Evolutionary conservation across 2,329 filamentous ascomycete genomes (phyloP), one percentile per base, ranked within the genome.

Genomic region (Claviceps capensis): DNA sequence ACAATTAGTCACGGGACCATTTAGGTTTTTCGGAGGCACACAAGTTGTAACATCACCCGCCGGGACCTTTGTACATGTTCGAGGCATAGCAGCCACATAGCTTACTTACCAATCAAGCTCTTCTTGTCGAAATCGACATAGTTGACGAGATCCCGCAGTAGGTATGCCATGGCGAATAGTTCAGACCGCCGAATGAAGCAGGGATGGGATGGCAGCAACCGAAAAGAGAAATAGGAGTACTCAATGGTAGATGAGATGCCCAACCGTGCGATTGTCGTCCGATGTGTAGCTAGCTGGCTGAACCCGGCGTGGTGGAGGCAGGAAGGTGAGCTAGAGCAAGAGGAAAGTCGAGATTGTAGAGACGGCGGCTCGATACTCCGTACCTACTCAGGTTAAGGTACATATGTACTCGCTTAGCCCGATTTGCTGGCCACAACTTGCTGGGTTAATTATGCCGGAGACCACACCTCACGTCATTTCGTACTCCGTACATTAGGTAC

Each of bases 121-220:
- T 71, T 74, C 70, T 87, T 81, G 66, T 73, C 72, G 52, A 87
- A 74, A 65, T 88, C 81, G 58, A 88, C 71, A 64, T 87, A 75
- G 63, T 85, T 77, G 59, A 84, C 69, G 59, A 81, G 58, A 56
- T 74, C 66, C 55, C 63, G 61, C 47, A 65, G 56, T 38, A 67
- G 58, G 53, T 66, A 61, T 57, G 67, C 65, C 73, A 76, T 74
- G 57, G 56, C 59, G 58, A 51, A 41, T 49, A 44, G 9, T 17
- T 44, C 23, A 16, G 23, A 3, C 17, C n/a, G 48, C 6, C 13
- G 9, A 6, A 23, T 26, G 17, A 37, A 44, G 48, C 17, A 22
- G 13, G 16, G 8, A 17, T n/a, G 30, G 26, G 14, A 40, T 23
- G 13, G 8, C 9, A 17, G 11, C 41, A 34, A 43, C 9, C 30